Percentiles rank a stretch among this genome's conserved stretches.
Evolutionary conservation across 1,284 basidiomycete species (phyloP).

Genomic region (Wolfiporia cocos): DNA sequence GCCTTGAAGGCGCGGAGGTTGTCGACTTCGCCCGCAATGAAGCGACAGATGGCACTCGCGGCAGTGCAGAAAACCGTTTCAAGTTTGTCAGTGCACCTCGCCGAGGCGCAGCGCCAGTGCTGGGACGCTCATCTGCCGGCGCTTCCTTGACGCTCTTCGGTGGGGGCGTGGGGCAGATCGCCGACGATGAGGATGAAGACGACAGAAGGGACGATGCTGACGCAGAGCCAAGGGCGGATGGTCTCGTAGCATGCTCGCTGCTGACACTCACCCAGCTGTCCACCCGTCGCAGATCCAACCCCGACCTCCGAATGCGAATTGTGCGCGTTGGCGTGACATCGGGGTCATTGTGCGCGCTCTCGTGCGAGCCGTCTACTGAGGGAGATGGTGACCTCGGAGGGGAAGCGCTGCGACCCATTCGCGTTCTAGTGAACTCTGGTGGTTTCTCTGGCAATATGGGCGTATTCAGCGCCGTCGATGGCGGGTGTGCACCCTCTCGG

Average conservation of each 20-base stretch:
- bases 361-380: too few species aligned
- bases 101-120: conserved; percentile 18
- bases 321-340: conserved; percentile 3
- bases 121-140: conserved; percentile 12
- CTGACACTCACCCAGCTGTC: conserved; percentile 27
- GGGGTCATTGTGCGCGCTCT: conserved; percentile 2
- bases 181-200: conserved; percentile 12
- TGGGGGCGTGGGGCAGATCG: conserved; percentile 29
- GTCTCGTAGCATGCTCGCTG: conserved; percentile 13
- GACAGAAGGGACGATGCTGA: too few species aligned
- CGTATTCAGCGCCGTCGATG: conserved; percentile 33
- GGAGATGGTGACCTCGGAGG: too few species aligned
- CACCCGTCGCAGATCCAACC: conserved; percentile 23
- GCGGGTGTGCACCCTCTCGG: conserved; percentile 64
- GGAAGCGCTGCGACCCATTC: too few species aligned
- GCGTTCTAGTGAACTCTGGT: neutral
- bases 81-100: conserved; percentile 23
- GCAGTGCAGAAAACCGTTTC: conserved; percentile 56
- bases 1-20: conserved; percentile 9
- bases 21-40: conserved; percentile 11
- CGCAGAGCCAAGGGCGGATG: too few species aligned
- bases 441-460: conserved; percentile 10
- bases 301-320: conserved; percentile 8
- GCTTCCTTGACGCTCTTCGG: conserved; percentile 38
- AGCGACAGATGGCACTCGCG: conserved; percentile 47